Conservation (phyloP, 116 monocot species). For the Zostera marina region DNA sequence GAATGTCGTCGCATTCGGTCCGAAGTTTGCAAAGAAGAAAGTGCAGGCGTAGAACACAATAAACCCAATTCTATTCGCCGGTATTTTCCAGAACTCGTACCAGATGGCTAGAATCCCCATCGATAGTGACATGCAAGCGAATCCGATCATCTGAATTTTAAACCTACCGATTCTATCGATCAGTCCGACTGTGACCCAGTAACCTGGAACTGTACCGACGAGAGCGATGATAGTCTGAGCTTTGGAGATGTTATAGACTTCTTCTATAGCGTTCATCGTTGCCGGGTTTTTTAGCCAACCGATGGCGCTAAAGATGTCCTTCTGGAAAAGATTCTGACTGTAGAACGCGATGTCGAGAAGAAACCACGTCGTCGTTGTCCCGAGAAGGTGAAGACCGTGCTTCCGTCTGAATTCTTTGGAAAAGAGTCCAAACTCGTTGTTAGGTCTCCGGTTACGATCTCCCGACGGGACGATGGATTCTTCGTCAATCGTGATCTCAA, state of each 20-base stretch:
- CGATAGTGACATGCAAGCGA: constrained; percentile 47
- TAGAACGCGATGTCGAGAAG: constrained; percentile 57
- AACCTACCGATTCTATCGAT: constrained; percentile 41
- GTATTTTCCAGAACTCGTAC: constrained; percentile 50
- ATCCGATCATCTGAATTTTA: constrained; percentile 39
- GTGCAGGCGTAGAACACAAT: constrained; percentile 30
- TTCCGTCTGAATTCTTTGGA: constrained; percentile 2
- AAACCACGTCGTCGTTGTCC: constrained; percentile 38
- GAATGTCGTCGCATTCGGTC: constrained; percentile 64
- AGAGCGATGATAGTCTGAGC: constrained; percentile 53
- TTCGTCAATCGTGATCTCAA: constrained; percentile 17
- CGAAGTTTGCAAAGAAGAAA: constrained; percentile 77
- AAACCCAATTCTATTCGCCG: constrained; percentile 31
- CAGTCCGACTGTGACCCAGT: constrained; percentile 52
- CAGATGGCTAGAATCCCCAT: constrained; percentile 57
- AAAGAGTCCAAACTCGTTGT: constrained; percentile 9
- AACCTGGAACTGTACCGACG: constrained; percentile 50
- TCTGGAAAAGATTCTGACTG: constrained; percentile 61
- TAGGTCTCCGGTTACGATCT: not conserved
- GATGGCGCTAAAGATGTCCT: constrained; percentile 50
- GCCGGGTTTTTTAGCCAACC: constrained; percentile 35
- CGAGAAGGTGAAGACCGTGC: constrained; percentile 12
- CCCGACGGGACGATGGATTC: constrained; percentile 2
- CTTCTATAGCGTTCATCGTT: constrained; percentile 47
- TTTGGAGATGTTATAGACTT: constrained; percentile 27